Evolutionary conservation across 768 basidiomycete genomes (phyloP).

Genomic region (Lactarius sanguifluus): DNA sequence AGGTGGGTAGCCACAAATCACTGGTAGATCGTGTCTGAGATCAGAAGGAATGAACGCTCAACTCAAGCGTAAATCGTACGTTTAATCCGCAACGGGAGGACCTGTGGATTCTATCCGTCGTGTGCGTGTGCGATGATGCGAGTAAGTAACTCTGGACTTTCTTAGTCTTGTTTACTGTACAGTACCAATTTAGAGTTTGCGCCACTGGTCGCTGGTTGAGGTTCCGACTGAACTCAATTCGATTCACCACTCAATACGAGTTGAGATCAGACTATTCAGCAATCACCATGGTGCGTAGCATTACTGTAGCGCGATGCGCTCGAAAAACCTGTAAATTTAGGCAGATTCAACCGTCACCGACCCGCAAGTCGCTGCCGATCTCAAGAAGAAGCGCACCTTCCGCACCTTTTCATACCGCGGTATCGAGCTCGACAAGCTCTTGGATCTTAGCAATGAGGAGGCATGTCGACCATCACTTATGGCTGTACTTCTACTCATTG

Average conservation of each 20-base stretch:
- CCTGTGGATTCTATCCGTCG: slow-evolving; percentile 90
- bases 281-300: slow-evolving; percentile 29
- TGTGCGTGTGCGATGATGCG: slow-evolving; percentile 31
- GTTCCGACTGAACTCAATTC: slow-evolving; percentile 30
- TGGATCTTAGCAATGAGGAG: slow-evolving; percentile 95
- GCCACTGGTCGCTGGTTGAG: slow-evolving; percentile 40
- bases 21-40: slow-evolving; percentile 40
- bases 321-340: slow-evolving; percentile 39
- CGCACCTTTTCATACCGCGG: slow-evolving; percentile 99
- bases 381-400: slow-evolving; percentile 99
- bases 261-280: slow-evolving; percentile 16
- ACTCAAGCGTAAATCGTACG: slow-evolving; percentile 38
- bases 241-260: slow-evolving; percentile 10
- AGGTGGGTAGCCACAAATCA: slow-evolving; percentile 91
- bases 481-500: not conserved
- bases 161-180: slow-evolving; percentile 46
- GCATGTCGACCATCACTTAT: slow-evolving; percentile 48
- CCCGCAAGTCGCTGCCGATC: slow-evolving; percentile 89
- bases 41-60: slow-evolving; percentile 1
- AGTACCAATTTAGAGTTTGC: slow-evolving; percentile 50
- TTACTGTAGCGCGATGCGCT: not conserved
- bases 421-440: slow-evolving; percentile 95
- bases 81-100: slow-evolving; percentile 93
- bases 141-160: too few species aligned
- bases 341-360: slow-evolving; percentile 86